Evolutionary conservation across 2,329 filamentous ascomycete species (phyloP), one percentile per base, ranked within the genome.

Genomic region (Zymoseptoria pseudotritici): DNA sequence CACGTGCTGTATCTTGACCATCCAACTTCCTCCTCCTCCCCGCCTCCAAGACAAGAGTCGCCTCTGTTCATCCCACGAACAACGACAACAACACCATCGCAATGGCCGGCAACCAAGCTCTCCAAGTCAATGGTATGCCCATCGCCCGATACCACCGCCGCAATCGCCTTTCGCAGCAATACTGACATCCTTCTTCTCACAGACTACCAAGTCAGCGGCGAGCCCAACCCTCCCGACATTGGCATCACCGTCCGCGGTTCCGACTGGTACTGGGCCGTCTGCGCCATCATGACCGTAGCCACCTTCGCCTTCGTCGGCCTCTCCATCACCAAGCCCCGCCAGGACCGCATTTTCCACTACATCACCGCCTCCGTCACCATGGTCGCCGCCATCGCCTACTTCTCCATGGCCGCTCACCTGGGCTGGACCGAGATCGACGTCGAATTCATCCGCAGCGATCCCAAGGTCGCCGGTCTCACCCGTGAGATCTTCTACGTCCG

Each of bases 401-500:
- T 85, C 74, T 78, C 81, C 63, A 86, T 88, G 84, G 85, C 79
- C n/a, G 82, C 83, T 9, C 84, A 86, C 67, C 75, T 88, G 1
- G 86, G 86, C 36, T 86, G 82, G 72, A 80, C 82, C 2, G 82
- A 84, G 0, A 85, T 88, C 65, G 68, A 76, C n/a, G 85, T 85
- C 49, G 82, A 89, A 67, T 89, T 82, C 65, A 73, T 72, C 1
- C 76, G 78, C 56, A 73, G 61, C 59, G 70, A 76, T 57, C 72
- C 75, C 13, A 75, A 78, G 4, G 78, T 82, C 2, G 62, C 72
- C 2, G 83, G 83, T 5, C 70, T 73, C 1, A 82, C 81, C 54
- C 81, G 87, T 50, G 81, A 86, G 69, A 82, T 88, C 68, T 88
- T 86, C 73, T 88, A 86, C 64, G 84, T 84, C 49, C 78, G 85